These are phyloP conservation scores for Ogataea angusta DNA, from an alignment of 805 yeast species.

Conservation along the genomic window DNA sequence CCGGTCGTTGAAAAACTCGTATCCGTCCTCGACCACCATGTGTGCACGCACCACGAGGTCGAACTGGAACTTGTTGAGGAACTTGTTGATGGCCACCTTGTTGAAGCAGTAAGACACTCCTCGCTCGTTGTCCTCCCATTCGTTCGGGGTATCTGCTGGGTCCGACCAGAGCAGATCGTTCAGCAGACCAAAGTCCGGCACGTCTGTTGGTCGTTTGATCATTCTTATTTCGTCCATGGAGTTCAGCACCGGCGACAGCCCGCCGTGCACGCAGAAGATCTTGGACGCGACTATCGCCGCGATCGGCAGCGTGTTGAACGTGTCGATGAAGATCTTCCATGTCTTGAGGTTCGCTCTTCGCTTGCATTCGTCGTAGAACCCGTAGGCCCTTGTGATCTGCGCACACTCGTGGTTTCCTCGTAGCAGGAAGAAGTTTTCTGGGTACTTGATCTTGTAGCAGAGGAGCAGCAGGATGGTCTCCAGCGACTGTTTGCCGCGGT, in stretches of 20 bases:
- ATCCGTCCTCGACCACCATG: constrained; percentile 84
- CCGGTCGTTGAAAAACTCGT: constrained; percentile 71
- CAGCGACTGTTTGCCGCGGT: constrained; percentile 92
- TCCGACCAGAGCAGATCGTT: constrained; percentile 82
- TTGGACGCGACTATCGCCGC: constrained; percentile 95
- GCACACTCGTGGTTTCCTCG: constrained; percentile 99
- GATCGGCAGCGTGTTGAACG: constrained; percentile 91
- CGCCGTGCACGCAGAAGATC: constrained; percentile 90
- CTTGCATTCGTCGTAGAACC: constrained; percentile 97
- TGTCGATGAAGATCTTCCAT: constrained; percentile 92
- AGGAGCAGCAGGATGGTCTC: constrained; percentile 85
- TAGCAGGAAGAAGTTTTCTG: constrained; percentile 88
- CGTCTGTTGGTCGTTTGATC: constrained; percentile 80
- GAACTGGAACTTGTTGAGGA: constrained; percentile 68
- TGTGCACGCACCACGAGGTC: constrained; percentile 83
- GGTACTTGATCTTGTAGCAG: constrained; percentile 94
- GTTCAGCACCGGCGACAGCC: constrained; percentile 70
- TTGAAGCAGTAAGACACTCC: constrained; percentile 81
- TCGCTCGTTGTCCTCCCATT: constrained; percentile 86
- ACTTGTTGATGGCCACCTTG: constrained; percentile 76
- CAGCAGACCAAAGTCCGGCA: constrained; percentile 76
- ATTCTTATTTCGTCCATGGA: constrained; percentile 71
- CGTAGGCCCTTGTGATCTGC: constrained; percentile 92
- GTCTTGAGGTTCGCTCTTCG: constrained; percentile 87
- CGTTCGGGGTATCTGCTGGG: constrained; percentile 78